Conservation (phyloP, 2,329 filamentous ascomycete species). For the Xylaria hypoxylon region DNA sequence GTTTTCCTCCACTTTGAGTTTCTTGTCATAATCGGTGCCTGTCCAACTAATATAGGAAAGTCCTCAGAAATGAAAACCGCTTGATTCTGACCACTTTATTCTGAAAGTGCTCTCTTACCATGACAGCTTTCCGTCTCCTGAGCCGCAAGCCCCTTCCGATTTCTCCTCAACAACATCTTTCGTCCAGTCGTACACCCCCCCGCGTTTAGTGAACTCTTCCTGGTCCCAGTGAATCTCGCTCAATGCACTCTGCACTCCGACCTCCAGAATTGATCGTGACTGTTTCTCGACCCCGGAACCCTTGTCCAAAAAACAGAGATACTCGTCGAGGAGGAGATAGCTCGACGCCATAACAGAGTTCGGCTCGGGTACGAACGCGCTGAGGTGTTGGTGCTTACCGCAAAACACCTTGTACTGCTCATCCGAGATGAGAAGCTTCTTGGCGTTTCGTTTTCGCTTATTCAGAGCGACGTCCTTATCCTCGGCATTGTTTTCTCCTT, state of each 20-base stretch:
- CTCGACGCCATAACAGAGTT: slow-evolving; percentile 63
- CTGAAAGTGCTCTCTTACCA: slow-evolving; percentile 11
- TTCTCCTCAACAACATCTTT: slow-evolving; percentile 39
- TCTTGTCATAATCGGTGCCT: slow-evolving; percentile 89
- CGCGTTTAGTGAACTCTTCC: slow-evolving; percentile 57
- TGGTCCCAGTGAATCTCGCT: slow-evolving; percentile 60
- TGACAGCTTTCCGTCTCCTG: slow-evolving; percentile 1
- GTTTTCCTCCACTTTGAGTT: slow-evolving; percentile 92
- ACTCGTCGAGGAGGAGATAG: slow-evolving; percentile 66
- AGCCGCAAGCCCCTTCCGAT: slow-evolving; percentile 30
- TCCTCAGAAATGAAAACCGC: too few species aligned
- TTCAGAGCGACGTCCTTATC: slow-evolving; percentile 45
- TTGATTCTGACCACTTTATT: too few species aligned
- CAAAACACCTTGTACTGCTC: slow-evolving; percentile 61
- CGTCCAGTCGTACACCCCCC: slow-evolving; percentile 63
- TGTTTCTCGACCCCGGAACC: slow-evolving; percentile 50
- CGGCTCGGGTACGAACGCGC: slow-evolving; percentile 60
- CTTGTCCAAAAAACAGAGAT: slow-evolving; percentile 62
- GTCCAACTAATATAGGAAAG: too few species aligned
- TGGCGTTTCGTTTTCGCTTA: slow-evolving; percentile 54
- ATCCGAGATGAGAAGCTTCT: slow-evolving; percentile 59
- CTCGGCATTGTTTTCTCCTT: slow-evolving; percentile 63
- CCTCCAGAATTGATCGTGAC: slow-evolving; percentile 56
- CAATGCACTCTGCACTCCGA: slow-evolving; percentile 60
- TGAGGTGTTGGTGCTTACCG: slow-evolving; percentile 55